Base-by-base conservation (phyloP, 2,329 filamentous ascomycete genomes). In the Bipolaris sorokiniana region DNA sequence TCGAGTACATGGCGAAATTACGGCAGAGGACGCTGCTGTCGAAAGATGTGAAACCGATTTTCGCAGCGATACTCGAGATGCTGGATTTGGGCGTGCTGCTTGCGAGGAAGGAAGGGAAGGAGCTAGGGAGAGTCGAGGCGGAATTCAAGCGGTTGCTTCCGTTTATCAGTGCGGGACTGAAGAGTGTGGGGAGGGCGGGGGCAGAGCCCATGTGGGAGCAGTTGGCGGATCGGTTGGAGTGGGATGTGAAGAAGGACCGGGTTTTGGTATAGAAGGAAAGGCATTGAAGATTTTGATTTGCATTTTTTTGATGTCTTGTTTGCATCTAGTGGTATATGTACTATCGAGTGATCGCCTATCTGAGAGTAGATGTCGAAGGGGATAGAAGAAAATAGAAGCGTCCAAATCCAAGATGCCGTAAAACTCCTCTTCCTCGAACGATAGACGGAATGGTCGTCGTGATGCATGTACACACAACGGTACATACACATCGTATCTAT, bases 191-290 rank as follows among this genome's bases (percentile, higher is more conserved):
- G 48, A 84, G 92, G 65, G 90, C 88, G 33, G 88, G 90, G 46
- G 86, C 86, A 26, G 87, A 91, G 77, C 82, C 68, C 70, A 84
- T 88, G 71, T 94, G 92, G 90, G 91, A 95, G 75, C 86, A 90
- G 58, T 73, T 97, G 58, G 91, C 90, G 0, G 91, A 96, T 74
- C 90, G 89, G 80, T 76, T 96, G 42, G 89, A 93, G 9, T 48
- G 46, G 46, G 34, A 48, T 38, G 46, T 34, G 22, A 48, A 38
- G 46, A 38, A 48, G 46, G 33, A 28, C 2, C 46, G 46, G 7
- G 13, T 38, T 13, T 31, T 11, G 10, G 10, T 13, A 13, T 31
- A 31, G 28, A 11, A 5, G 28, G 4, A 31, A 31, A 11, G 9
- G 26, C 10, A 31, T 31, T 11, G 3, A 31, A 31, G 28, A 31